A percentile compares a stretch with the other conserved stretches of the same genome.
Conservation (phyloP, 148 eudicot species). For the Camellia sinensis region DNA sequence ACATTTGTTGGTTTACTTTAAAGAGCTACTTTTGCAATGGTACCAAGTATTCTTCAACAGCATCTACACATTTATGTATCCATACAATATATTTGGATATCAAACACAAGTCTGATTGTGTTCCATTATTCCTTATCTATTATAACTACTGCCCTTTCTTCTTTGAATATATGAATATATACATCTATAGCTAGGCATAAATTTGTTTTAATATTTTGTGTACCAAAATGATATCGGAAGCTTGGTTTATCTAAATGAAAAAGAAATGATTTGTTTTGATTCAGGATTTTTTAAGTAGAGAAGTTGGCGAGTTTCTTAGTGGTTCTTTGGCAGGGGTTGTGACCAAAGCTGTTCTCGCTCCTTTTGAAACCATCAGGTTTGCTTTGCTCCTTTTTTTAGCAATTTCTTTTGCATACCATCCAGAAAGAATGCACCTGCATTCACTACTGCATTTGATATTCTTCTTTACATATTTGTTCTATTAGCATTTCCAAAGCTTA, state of each 20-base stretch:
- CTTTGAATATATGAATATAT: background rate
- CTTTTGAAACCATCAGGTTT: conserved; percentile 96
- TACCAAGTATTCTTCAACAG: conserved; percentile 38
- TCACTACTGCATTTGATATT: background rate
- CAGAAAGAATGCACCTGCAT: background rate
- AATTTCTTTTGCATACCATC: background rate
- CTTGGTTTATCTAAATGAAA: background rate
- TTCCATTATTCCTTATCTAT: background rate
- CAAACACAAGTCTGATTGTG: background rate
- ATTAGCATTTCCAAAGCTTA: background rate
- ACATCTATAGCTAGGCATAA: background rate
- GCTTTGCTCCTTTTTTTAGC: background rate
- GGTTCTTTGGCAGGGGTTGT: conserved; percentile 99
- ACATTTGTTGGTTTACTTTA: conserved; percentile 54
- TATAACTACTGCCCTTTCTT: background rate
- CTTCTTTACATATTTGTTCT: background rate
- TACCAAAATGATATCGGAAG: background rate
- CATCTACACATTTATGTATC: background rate
- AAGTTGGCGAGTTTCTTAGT: conserved; percentile 86
- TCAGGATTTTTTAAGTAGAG: conserved; percentile 62
- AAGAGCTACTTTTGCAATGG: conserved; percentile 37
- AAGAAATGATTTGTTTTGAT: conserved; percentile 15
- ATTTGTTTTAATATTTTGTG: conserved; percentile 1
- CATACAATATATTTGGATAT: background rate
- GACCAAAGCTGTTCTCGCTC: conserved; percentile 95